Evolutionary conservation across 495 filamentous ascomycete species (phyloP).

Genomic region (Xylaria acuta): DNA sequence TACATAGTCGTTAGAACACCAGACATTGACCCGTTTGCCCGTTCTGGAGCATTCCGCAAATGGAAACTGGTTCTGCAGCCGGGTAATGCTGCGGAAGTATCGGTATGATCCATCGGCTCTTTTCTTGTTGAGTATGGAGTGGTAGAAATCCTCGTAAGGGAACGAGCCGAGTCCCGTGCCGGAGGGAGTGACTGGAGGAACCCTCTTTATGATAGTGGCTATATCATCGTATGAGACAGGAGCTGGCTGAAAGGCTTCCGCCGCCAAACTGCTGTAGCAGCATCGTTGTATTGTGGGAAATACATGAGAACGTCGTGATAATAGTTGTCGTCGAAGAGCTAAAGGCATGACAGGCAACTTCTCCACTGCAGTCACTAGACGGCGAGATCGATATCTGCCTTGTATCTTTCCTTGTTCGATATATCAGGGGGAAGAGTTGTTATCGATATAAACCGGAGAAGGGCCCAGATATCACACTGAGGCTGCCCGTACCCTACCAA

Average conservation of each 20-base stretch:
- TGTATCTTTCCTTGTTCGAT: background rate
- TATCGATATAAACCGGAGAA: constrained; percentile 3
- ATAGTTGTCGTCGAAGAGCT: background rate
- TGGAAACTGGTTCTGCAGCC: constrained; percentile 81
- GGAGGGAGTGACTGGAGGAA: background rate
- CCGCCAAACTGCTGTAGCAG: background rate
- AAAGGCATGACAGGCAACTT: background rate
- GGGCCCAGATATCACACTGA: background rate
- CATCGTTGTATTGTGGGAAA: background rate
- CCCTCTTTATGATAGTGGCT: background rate
- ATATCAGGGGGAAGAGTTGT: background rate
- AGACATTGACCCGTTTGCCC: constrained; percentile 79
- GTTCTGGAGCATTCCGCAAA: constrained; percentile 75
- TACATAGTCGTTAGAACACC: constrained; percentile 85
- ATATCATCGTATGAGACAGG: constrained; percentile 2
- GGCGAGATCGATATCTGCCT: constrained; percentile 1
- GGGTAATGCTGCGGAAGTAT: constrained; percentile 94
- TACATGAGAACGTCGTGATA: background rate
- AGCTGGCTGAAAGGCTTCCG: background rate
- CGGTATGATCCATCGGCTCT: constrained; percentile 89
- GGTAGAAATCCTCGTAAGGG: constrained; percentile 75
- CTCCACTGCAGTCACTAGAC: background rate
- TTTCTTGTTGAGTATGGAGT: constrained; percentile 79
- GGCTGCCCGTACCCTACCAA: background rate
- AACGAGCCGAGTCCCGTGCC: constrained; percentile 5